Base-by-base conservation (phyloP, 768 basidiomycete genomes). In the Austroboletus eburneus region DNA sequence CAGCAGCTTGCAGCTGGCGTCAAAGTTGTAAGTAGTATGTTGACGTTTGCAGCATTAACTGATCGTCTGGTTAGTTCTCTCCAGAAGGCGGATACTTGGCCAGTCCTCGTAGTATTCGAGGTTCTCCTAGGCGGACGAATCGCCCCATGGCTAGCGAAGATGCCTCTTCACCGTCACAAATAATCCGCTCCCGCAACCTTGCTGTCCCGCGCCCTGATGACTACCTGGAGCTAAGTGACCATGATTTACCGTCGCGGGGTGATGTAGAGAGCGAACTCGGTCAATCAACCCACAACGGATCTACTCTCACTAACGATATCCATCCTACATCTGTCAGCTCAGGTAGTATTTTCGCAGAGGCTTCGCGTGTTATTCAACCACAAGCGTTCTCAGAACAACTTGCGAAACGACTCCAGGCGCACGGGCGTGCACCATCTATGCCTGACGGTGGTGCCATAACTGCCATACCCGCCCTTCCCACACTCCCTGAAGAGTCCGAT, bases 1-100 rank as follows among this genome's bases (percentile, higher is more conserved):
- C 83, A 87, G 51, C 89, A 89, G 50, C 68, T 94, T 24, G 83
- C 78, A 27, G 83, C 82, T 46, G 90, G 87, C 29, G 83, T 78
- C 14, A 80, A 77, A 45, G 72, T 87, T 50, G 87, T 91, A 59
- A 51, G 79, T 72, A 9, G 16, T 30, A 32, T 17, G 9, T 39
- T 13, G 16, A 18, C 43, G 22, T 32, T 46, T 45, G 21, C 29
- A 22, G 36, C 37, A 18, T 43, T 40, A 25, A 36, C 50, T 66
- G 30, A 66, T 38, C 17, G 20, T 23, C 37, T n/a, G 46, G 43
- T 39, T 52, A 88, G 85, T 83, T 84, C 59, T 77, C 78, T 37
- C 79, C 80, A 14, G 70, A 80, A 52, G 72, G 78, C 38, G 78
- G 73, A n/a, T 72, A 78, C 30, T 63, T 78, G 24, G 78, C 81